These are phyloP conservation scores for Kodamaea hsintzibuensis DNA, from an alignment of 805 yeast species.

Conservation along the genomic window DNA sequence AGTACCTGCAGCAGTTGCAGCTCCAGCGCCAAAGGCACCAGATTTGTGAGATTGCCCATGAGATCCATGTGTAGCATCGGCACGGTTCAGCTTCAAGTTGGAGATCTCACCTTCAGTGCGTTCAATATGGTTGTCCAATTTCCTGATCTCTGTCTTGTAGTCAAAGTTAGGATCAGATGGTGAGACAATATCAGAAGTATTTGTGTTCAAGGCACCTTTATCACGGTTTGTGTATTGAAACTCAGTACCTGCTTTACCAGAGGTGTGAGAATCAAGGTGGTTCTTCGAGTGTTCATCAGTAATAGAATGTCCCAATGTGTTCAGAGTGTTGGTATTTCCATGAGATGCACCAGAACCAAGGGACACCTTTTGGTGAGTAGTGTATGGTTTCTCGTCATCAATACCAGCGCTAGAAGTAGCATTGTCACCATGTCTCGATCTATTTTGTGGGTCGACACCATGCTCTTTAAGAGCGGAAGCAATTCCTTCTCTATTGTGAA, in stretches of 20 bases:
- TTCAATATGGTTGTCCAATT: slow-evolving; percentile 25
- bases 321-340: not conserved
- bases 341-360: not conserved
- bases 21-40: slow-evolving; percentile 14
- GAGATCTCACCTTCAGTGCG: slow-evolving; percentile 27
- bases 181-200: not conserved
- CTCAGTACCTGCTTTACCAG: not conserved
- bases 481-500: slow-evolving; percentile 14
- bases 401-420: not conserved
- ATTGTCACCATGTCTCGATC: not conserved
- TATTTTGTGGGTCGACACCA: not conserved
- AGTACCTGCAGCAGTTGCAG: slow-evolving; percentile 4
- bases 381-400: not conserved
- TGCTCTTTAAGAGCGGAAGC: not conserved
- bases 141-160: slow-evolving; percentile 24
- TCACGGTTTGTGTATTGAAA: not conserved
- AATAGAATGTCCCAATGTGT: not conserved
- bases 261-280: not conserved
- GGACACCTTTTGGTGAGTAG: not conserved
- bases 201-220: not conserved
- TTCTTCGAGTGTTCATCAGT: not conserved
- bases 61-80: not conserved
- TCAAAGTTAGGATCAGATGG: slow-evolving; percentile 17
- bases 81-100: slow-evolving; percentile 7
- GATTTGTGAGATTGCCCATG: not conserved